Evolutionary conservation across 2,329 filamentous ascomycete genomes (phyloP), one percentile per base, ranked within the genome.

Genomic region (Talaromyces sp.): DNA sequence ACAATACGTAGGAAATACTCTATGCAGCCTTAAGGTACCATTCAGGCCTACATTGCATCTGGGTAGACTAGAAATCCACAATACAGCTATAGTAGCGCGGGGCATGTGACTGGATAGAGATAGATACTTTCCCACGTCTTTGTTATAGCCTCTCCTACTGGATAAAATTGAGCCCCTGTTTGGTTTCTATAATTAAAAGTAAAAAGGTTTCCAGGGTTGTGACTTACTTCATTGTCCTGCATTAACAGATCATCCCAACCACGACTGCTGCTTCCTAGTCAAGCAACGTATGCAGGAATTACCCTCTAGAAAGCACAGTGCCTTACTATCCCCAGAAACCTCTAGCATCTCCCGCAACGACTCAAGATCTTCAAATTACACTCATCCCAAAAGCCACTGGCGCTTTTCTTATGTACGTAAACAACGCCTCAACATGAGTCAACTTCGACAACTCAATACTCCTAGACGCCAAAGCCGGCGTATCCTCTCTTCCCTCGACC

Each of bases 281-380:
- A 7, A 62, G 45, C 45, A 50, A 62, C 5, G 5, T 14, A 1
- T 62, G 60, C 31, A 16, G 11, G 3, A 52, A 52, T 24, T 70
- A 72, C 50, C 64, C 67, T 9, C 66, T 74, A 6, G 37, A 37
- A 22, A 27, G 52, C 39, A 74, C 72, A 10, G 66, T 67, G 3
- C 72, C 72, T 39, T 69, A 66, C 58, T 70, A 66, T 45, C 62
- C 67, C 10, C 68, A 72, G 48, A 65, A 67, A 2, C 63, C 68
- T 1, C 45, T 22, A 14, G n/a, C 45, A 48, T 13, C 1, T 27
- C 45, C 22, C 4, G 10, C 45, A 14, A 14, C 14, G 3, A 48
- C 45, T 24, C 45, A 48, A 8, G 45, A 24, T 9, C 19, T 48
- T 24, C 19, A 14, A 22, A 48, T 48, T 14, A 1, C 19, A 48